phyloP scores from a whole-genome alignment of 2,329 filamentous ascomycete species.

The Fusarium lyarnte region DNA sequence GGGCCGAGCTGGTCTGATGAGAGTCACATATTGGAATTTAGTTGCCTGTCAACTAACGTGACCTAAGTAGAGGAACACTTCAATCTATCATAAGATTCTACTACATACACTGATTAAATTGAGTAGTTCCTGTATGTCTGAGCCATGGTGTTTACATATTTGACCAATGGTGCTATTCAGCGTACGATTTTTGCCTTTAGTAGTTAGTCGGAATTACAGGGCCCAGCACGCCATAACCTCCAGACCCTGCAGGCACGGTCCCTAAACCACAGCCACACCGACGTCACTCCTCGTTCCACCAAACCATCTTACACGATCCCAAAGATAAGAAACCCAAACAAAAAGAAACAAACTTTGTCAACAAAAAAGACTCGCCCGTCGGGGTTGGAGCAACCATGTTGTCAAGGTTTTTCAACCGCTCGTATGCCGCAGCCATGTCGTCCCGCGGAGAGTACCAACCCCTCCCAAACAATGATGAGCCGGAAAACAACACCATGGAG shows the following conservation, averaged over 20 bases:
- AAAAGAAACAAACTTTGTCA: not conserved
- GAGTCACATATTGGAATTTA: not conserved
- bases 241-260: not conserved
- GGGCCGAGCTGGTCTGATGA: not conserved
- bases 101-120: not conserved
- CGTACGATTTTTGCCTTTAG: too few species aligned
- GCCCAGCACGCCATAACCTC: not conserved
- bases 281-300: conserved; percentile 16
- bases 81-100: not conserved
- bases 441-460: conserved; percentile 36
- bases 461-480: conserved; percentile 36
- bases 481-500: conserved; percentile 6
- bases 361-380: conserved; percentile 15
- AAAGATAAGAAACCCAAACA: not conserved
- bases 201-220: not conserved
- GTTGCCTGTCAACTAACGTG: not conserved
- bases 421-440: not conserved
- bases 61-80: not conserved
- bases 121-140: not conserved
- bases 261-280: not conserved
- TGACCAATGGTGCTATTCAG: too few species aligned
- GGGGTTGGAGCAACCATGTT: conserved; percentile 32
- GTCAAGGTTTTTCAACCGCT: conserved; percentile 22
- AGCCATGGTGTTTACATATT: not conserved
- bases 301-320: conserved; percentile 14